Evolutionary conservation across 805 yeast genomes (phyloP), one percentile per base, ranked within the genome.

Genomic region (Ogataea glucozyma): DNA sequence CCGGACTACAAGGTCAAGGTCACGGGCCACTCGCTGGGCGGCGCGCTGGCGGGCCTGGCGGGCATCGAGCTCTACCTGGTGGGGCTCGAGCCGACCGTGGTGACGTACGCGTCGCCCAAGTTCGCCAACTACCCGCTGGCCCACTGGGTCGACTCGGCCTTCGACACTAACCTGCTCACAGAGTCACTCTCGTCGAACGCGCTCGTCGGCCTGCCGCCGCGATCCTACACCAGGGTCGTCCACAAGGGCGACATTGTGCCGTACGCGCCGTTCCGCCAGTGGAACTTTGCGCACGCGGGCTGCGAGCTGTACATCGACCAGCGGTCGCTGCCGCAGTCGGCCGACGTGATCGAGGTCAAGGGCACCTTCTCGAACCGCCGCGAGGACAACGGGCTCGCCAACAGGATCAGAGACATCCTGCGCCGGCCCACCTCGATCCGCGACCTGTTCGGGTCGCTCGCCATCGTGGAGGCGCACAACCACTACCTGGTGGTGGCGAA

Each of bases 21-120:
- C 1, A 67, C 81, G 1, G 95, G 95, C 0, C 95, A 87, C 61
- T 86, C 93, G 0, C 62, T 86, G 31, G 65, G 64, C 2, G 95
- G 83, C 6, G 89, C 90, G 0, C 60, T 83, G 39, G 83, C 89
- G 1, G 62, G 71, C 4, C 62, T 86, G 24, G 72, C 78, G 7
- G 91, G 85, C 0, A 68, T 79, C 17, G 93, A 85, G 53, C 67
- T 82, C 35, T 63, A 72, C 42, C 53, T 78, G 14, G 49, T 75
- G 56, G 88, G 87, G 0, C 65, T 64, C 43, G 59, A 75, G 6
- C 83, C 85, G 0, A 56, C 72, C 29, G 76, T 83, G 1, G 61
- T 83, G 14, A 70, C 85, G 1, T 80, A 66, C 62, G 93, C 83
- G 1, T 73, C 79, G 11, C 88, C 91, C 0, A 77, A 77, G 50